Evolutionary conservation across 164 flowering plant genomes (phyloP).

Genomic region (Paratinospora sagittata): DNA sequence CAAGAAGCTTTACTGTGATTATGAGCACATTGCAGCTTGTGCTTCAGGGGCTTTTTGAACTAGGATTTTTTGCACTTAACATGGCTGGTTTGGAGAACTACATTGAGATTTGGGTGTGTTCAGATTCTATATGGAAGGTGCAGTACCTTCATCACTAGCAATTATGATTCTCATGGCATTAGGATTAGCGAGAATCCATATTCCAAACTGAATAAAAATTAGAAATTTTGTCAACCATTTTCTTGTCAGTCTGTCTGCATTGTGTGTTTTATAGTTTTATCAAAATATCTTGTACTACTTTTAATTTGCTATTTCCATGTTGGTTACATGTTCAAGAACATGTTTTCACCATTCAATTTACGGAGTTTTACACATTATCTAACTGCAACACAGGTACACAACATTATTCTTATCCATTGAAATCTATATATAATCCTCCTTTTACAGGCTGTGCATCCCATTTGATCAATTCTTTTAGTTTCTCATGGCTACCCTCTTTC

Average conservation of each 20-base stretch:
- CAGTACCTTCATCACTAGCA: neutral
- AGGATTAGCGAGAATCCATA: neutral
- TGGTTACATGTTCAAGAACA: constrained; percentile 2
- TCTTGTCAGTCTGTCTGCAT: no score
- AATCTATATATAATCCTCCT: no score
- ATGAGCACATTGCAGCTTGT: neutral
- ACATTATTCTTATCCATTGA: neutral
- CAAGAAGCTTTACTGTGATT: neutral
- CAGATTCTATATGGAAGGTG: neutral
- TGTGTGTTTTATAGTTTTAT: no score
- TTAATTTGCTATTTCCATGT: no score
- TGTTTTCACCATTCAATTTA: constrained; percentile 2
- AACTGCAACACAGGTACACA: no score
- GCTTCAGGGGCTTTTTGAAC: no score
- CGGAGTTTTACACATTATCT: neutral
- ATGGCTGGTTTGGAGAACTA: neutral
- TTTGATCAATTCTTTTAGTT: no score
- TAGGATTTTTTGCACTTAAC: no score
- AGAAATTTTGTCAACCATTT: no score
- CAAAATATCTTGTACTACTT: no score
- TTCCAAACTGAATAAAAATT: neutral
- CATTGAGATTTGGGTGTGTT: neutral
- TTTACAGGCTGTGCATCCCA: no score
- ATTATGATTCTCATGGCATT: neutral
- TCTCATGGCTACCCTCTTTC: no score